Conservation (phyloP, 2,329 filamentous ascomycete genomes). For the Sarocladiaceae sp. region DNA sequence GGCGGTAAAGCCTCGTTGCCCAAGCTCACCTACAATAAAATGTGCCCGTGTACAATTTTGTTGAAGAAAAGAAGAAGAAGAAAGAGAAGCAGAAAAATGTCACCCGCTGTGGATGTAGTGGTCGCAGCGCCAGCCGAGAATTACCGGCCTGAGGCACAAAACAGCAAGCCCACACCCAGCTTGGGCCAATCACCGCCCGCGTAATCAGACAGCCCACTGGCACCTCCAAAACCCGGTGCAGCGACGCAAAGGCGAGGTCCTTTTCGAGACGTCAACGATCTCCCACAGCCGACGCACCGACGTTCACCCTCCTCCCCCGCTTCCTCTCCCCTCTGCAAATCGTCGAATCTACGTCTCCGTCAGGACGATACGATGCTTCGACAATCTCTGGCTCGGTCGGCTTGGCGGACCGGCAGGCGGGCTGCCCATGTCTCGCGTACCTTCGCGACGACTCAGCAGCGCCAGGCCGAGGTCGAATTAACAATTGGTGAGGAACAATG, state of each 20-base stretch:
- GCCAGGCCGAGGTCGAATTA: conserved; percentile 90
- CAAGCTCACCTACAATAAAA: conserved; percentile 71
- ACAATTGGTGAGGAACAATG: conserved; percentile 67
- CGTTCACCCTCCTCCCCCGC: conserved; percentile 27
- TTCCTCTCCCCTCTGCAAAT: conserved; percentile 1
- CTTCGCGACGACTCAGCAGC: conserved; percentile 75
- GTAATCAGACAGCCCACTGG: conserved; percentile 32
- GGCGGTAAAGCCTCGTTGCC: conserved; percentile 26
- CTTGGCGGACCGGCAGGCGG: conserved; percentile 60
- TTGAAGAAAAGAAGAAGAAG: conserved; percentile 37
- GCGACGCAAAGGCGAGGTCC: conserved; percentile 23
- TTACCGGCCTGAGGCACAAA: conserved; percentile 34
- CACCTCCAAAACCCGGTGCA: conserved; percentile 29
- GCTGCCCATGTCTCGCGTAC: conserved; percentile 62
- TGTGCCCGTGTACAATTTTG: conserved; percentile 64
- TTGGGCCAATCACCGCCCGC: conserved; percentile 35
- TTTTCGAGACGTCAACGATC: conserved; percentile 36
- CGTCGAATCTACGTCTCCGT: conserved; percentile 30
- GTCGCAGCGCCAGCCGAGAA: conserved; percentile 1
- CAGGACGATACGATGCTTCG: conserved; percentile 65
- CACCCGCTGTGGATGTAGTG: neutral
- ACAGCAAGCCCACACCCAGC: conserved; percentile 5
- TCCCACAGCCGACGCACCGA: conserved; percentile 17
- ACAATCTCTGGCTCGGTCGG: conserved; percentile 64
- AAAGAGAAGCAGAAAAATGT: conserved; percentile 16